Evolutionary conservation across 495 filamentous ascomycete species (phyloP).

Genomic region (Wilcoxina mikolae): DNA sequence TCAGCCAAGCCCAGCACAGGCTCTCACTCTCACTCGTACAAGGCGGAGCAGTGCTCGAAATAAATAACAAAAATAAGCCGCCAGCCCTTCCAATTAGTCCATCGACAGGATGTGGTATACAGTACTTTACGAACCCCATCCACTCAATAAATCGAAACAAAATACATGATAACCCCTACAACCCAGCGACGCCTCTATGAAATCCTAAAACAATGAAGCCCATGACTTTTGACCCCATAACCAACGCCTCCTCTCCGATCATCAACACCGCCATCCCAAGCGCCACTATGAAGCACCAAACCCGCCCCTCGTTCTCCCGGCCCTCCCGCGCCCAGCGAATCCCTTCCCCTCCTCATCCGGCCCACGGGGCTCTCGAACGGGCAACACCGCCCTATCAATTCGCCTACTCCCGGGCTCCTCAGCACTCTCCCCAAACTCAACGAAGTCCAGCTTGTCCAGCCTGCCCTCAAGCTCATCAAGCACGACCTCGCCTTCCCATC

Average conservation of each 20-base stretch:
- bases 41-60: no score
- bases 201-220: not conserved
- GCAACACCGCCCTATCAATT: not conserved
- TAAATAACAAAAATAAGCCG: no score
- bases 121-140: no score
- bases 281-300: not conserved
- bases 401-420: not conserved
- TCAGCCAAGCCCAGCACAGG: no score
- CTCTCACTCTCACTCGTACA: no score
- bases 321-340: constrained; percentile 9
- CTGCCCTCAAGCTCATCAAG: not conserved
- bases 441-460: not conserved
- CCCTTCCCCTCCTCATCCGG: constrained; percentile 21
- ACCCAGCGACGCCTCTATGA: constrained; percentile 1
- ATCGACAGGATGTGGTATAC: no score
- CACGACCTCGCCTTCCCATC: not conserved
- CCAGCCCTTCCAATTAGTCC: no score
- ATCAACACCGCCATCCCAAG: not conserved
- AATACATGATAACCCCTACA: not conserved
- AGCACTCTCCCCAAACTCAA: not conserved
- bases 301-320: not conserved
- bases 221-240: not conserved
- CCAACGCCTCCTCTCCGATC: not conserved
- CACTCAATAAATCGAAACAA: no score
- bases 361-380: constrained; percentile 15